Conservation (phyloP, 139 green algal genomes). For the Spirogloea muscicola region DNA sequence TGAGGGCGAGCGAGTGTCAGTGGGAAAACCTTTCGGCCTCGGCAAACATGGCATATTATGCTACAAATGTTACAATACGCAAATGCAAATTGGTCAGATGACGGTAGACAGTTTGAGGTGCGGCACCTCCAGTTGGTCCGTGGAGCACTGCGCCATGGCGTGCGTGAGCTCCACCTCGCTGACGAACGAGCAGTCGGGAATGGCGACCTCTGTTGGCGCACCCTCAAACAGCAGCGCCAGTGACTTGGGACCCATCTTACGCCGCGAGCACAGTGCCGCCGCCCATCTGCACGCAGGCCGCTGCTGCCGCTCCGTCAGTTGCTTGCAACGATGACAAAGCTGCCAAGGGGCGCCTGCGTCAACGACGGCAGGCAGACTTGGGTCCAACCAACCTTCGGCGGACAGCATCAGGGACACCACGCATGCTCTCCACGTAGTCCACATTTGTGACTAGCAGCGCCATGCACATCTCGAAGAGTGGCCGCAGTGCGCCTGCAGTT, state of each 20-base stretch:
- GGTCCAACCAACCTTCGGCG: conserved; percentile 6
- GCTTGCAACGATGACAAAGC: too few species aligned
- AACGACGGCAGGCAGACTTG: too few species aligned
- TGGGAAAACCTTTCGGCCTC: neutral
- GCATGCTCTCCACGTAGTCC: conserved; percentile 27
- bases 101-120: neutral
- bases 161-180: conserved; percentile 30
- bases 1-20: neutral
- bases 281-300: too few species aligned
- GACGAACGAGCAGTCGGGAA: conserved; percentile 33
- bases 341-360: too few species aligned
- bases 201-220: neutral
- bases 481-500: neutral
- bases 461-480: conserved; percentile 15
- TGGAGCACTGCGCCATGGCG: neutral
- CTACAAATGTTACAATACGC: too few species aligned
- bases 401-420: conserved; percentile 24
- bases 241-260: conserved; percentile 12
- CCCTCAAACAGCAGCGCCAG: conserved; percentile 18
- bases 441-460: neutral
- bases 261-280: neutral
- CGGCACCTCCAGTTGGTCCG: conserved; percentile 5
- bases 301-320: too few species aligned
- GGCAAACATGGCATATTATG: too few species aligned
- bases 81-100: too few species aligned